phyloP scores from a whole-genome alignment of 164 flowering plant genomes.

The Annona cherimola region DNA sequence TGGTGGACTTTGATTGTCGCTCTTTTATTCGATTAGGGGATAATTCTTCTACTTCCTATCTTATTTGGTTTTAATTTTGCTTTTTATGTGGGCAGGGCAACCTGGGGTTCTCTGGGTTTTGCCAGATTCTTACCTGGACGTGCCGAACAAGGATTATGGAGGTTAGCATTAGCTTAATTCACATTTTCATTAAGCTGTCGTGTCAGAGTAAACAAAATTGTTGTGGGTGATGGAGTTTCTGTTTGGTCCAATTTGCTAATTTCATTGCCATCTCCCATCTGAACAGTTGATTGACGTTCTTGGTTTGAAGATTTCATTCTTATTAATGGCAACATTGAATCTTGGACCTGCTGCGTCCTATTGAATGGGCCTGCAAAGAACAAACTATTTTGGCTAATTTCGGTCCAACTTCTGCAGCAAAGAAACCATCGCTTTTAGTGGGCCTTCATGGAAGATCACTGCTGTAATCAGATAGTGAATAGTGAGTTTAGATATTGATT shows the following conservation, averaged over 20 bases:
- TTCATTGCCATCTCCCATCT: too few relatives aligned
- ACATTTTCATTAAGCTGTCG: too few relatives aligned
- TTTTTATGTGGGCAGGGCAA: conserved; percentile 34
- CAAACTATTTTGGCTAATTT: neutral
- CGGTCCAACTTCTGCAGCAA: neutral
- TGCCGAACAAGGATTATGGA: conserved; percentile 98
- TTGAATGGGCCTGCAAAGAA: too few relatives aligned
- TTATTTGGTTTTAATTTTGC: neutral
- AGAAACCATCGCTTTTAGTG: too few relatives aligned
- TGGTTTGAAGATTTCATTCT: too few relatives aligned
- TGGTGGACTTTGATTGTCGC: neutral
- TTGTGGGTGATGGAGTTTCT: too few relatives aligned
- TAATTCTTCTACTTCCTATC: neutral
- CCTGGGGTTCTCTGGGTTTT: conserved; percentile 97
- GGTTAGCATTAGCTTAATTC: conserved; percentile 31
- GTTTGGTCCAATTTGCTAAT: too few relatives aligned
- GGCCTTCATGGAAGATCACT: neutral
- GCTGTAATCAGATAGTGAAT: neutral
- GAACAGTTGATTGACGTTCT: too few relatives aligned
- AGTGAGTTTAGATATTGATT: neutral
- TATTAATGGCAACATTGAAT: too few relatives aligned
- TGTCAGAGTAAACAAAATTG: too few relatives aligned
- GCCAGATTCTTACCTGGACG: conserved; percentile 97
- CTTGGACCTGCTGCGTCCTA: too few relatives aligned
- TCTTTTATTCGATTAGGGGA: neutral